phyloP scores from a whole-genome alignment of 2,329 filamentous ascomycete species.

The Aspergillus melleus region DNA sequence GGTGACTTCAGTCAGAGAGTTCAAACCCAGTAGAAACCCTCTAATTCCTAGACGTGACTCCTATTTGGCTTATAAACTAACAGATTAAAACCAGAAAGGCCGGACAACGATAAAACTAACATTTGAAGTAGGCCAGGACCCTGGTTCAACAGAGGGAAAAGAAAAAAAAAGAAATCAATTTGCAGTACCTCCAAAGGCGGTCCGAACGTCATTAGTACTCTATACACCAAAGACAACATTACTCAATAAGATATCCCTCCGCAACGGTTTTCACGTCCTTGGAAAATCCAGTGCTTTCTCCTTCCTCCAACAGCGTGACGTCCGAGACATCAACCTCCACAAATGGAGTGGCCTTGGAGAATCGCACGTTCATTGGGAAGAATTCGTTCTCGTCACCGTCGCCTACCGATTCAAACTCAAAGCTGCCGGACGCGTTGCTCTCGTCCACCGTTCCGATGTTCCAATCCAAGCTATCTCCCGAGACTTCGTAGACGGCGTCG shows the following conservation, averaged over 20 bases:
- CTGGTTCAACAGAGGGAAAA: slow-evolving; percentile 18
- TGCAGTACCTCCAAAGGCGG: slow-evolving; percentile 18
- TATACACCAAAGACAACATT: slow-evolving; percentile 32
- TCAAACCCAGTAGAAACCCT: neutral
- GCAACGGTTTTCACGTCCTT: slow-evolving; percentile 47
- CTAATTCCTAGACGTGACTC: neutral
- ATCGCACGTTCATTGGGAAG: slow-evolving; percentile 94
- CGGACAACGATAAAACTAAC: neutral
- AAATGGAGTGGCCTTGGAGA: slow-evolving; percentile 82
- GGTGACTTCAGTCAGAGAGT: neutral
- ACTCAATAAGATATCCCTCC: slow-evolving; percentile 49
- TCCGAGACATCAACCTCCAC: slow-evolving; percentile 80
- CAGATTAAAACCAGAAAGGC: neutral
- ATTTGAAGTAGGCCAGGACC: too few species aligned
- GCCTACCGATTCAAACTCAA: slow-evolving; percentile 89
- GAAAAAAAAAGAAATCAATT: slow-evolving; percentile 21
- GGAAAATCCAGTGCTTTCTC: slow-evolving; percentile 45
- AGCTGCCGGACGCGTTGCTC: slow-evolving; percentile 78
- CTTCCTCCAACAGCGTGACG: slow-evolving; percentile 47
- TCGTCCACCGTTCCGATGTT: slow-evolving; percentile 82
- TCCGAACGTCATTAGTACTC: slow-evolving; percentile 41
- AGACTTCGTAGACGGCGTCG: slow-evolving; percentile 91
- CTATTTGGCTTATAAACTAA: neutral
- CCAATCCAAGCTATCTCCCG: slow-evolving; percentile 92
- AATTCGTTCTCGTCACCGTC: slow-evolving; percentile 90